phyloP scores from a whole-genome alignment of 768 basidiomycete species.

The Rhodotorula kratochvilovae region DNA sequence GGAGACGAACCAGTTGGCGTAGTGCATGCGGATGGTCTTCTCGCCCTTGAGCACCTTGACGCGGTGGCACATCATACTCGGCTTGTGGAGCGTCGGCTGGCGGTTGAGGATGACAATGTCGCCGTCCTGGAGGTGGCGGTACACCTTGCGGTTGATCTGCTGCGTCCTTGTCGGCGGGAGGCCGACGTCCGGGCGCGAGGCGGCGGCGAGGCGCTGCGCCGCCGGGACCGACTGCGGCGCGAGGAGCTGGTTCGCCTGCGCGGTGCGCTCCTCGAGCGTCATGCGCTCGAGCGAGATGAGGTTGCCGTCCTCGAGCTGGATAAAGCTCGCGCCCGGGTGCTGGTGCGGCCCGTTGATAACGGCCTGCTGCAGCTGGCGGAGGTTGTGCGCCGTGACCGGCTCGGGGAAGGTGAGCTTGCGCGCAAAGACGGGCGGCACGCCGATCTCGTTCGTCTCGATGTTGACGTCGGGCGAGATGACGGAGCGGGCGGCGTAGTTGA shows the following conservation, averaged over 20 bases:
- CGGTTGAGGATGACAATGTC: constrained; percentile 94
- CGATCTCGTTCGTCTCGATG: constrained; percentile 98
- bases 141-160: constrained; percentile 88
- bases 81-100: constrained; percentile 97
- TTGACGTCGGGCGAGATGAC: constrained; percentile 99
- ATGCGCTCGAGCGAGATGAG: constrained; percentile 80
- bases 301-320: constrained; percentile 91
- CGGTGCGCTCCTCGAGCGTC: constrained; percentile 80
- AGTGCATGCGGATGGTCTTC: constrained; percentile 99
- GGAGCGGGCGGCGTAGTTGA: constrained; percentile 98
- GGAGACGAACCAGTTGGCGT: constrained; percentile 83
- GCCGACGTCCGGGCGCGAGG: constrained; percentile 38
- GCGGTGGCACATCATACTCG: constrained; percentile 98
- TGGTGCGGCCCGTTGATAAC: constrained; percentile 84
- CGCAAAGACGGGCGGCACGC: constrained; percentile 94
- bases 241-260: constrained; percentile 88
- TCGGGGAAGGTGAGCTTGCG: constrained; percentile 95
- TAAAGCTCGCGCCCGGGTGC: constrained; percentile 89
- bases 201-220: constrained; percentile 22
- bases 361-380: constrained; percentile 76
- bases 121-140: constrained; percentile 87
- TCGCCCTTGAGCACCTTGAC: constrained; percentile 88
- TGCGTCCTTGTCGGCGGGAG: constrained; percentile 64
- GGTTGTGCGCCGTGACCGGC: constrained; percentile 86
- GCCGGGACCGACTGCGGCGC: constrained; percentile 63